These are phyloP conservation scores for Xerocomellus intermedius DNA, from an alignment of 768 basidiomycete genomes.

Conservation along the genomic window DNA sequence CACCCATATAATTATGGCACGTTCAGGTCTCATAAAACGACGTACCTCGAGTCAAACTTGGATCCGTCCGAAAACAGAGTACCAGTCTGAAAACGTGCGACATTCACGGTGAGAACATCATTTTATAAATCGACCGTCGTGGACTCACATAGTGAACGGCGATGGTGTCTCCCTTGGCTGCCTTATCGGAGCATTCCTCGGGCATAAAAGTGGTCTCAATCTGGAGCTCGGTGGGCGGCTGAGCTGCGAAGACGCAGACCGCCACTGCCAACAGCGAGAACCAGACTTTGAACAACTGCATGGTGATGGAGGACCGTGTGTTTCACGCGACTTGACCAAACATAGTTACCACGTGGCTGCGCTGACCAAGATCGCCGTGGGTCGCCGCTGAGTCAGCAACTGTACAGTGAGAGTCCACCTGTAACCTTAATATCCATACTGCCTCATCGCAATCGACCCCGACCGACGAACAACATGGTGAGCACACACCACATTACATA, in stretches of 20 bases:
- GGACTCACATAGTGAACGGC: conserved; percentile 74
- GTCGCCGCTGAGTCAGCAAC: conserved; percentile 36
- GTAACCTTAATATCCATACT: conserved; percentile 35
- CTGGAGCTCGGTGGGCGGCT: conserved; percentile 53
- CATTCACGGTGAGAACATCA: not conserved
- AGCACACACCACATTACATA: conserved; percentile 15
- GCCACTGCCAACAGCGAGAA: conserved; percentile 49
- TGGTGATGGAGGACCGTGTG: conserved; percentile 24
- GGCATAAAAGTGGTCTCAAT: conserved; percentile 65
- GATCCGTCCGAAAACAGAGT: conserved; percentile 71
- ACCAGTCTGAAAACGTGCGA: conserved; percentile 48
- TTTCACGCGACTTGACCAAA: not conserved
- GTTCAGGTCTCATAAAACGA: not conserved
- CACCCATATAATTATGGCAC: not conserved
- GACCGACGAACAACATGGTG: conserved; percentile 50
- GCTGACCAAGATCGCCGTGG: conserved; percentile 8
- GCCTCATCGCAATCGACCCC: conserved; percentile 25
- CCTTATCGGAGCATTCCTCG: conserved; percentile 51
- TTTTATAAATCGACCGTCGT: not conserved
- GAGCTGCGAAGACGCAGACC: conserved; percentile 44
- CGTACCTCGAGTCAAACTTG: conserved; percentile 89
- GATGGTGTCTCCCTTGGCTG: conserved; percentile 61
- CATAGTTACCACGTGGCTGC: not conserved
- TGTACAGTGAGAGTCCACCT: conserved; percentile 36
- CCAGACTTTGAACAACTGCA: conserved; percentile 51